phyloP scores from a whole-genome alignment of 805 yeast species.

The Candida manassasensis region DNA sequence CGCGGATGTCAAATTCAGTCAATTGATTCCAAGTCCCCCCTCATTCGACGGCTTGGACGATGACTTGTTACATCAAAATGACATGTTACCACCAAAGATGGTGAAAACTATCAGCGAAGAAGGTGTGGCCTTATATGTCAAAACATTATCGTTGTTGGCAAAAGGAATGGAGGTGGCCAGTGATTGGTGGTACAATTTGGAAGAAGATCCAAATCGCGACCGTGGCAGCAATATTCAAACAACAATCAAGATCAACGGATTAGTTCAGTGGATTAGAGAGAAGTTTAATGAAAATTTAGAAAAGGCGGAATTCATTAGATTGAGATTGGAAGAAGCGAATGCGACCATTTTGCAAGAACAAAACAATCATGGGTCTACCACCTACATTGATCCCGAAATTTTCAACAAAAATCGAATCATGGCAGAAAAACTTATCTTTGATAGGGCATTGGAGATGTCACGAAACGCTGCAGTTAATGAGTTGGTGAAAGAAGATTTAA shows the following conservation, averaged over 20 bases:
- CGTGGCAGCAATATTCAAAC: conserved; percentile 14
- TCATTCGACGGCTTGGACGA: conserved; percentile 39
- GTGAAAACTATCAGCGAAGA: conserved; percentile 68
- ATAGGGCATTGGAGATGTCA: conserved; percentile 89
- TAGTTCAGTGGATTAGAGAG: conserved; percentile 90
- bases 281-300: conserved; percentile 85
- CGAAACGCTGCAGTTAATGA: conserved; percentile 89
- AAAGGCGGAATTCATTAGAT: conserved; percentile 74
- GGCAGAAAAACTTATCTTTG: conserved; percentile 85
- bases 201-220: conserved; percentile 2
- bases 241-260: conserved; percentile 48
- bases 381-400: conserved; percentile 4
- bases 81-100: conserved; percentile 52
- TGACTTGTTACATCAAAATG: conserved; percentile 33
- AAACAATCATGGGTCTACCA: conserved; percentile 3
- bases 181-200: conserved; percentile 73
- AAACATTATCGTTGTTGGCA: conserved; percentile 75
- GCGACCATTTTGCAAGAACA: conserved; percentile 23
- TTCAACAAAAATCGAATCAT: conserved; percentile 30
- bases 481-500: conserved; percentile 64
- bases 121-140: conserved; percentile 80
- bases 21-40: conserved; percentile 73
- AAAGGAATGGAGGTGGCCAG: conserved; percentile 83
- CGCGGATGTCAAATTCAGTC: conserved; percentile 88
- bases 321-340: conserved; percentile 50